A percentile compares a stretch with the other conserved stretches of the same genome.
phyloP scores from a whole-genome alignment of 176 grass and related monocot species.

The Saccharum officinarum region DNA sequence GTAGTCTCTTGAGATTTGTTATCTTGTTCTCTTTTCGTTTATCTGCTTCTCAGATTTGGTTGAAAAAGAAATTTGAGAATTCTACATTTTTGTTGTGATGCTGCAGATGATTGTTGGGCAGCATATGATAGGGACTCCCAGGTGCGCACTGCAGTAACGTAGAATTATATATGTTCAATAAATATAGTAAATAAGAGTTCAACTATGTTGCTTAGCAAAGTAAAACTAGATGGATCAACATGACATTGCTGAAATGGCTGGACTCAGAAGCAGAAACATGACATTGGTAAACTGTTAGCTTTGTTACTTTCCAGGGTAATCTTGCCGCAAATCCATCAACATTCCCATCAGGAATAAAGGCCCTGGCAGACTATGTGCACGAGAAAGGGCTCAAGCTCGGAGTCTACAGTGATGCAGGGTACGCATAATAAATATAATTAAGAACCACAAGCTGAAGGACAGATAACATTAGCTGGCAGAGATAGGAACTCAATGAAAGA shows the following conservation, averaged over 20 bases:
- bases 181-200: neutral
- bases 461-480: neutral
- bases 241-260: neutral
- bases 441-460: neutral
- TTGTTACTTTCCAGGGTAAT: constrained; percentile 38
- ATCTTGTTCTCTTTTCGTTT: neutral
- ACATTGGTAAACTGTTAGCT: neutral
- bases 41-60: neutral
- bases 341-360: constrained; percentile 54
- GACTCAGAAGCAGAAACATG: neutral
- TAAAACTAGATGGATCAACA: neutral
- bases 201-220: neutral
- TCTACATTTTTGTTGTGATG: neutral
- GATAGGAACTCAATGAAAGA: neutral
- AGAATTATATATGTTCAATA: neutral
- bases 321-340: constrained; percentile 38
- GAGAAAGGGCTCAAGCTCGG: constrained; percentile 50
- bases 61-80: neutral
- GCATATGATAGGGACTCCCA: constrained; percentile 40
- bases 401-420: constrained; percentile 55
- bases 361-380: constrained; percentile 53
- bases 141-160: neutral
- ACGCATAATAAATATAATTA: neutral
- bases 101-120: constrained; percentile 56
- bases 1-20: constrained; percentile 1